A percentile compares a stretch with the other conserved stretches of the same genome.
Evolutionary conservation across 2,329 filamentous ascomycete genomes (phyloP).

Genomic region (Fusarium sp.): DNA sequence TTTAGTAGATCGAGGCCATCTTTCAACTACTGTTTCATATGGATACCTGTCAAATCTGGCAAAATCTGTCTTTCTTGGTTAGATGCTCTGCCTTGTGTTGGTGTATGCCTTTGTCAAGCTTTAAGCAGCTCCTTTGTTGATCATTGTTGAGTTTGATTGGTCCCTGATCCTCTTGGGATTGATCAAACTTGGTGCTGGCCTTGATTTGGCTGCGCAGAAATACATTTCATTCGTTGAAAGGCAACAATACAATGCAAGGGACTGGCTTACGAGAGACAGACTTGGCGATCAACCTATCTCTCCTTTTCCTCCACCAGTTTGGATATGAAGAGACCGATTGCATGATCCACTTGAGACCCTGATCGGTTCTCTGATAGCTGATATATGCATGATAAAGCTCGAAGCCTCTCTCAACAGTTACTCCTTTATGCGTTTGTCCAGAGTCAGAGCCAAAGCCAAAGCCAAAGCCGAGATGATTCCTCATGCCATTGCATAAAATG

Average conservation of each 20-base stretch:
- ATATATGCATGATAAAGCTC: background rate
- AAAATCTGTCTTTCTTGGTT: background rate
- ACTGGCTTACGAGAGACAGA: constrained; percentile 1
- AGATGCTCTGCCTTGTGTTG: constrained; percentile 7
- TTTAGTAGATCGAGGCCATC: constrained; percentile 4
- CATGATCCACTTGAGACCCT: constrained; percentile 8
- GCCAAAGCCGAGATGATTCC: background rate
- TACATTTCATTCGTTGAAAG: background rate
- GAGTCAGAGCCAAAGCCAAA: background rate
- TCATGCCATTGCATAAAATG: constrained; percentile 2
- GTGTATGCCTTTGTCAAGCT: constrained; percentile 10
- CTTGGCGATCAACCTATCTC: constrained; percentile 16
- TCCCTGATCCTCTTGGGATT: background rate
- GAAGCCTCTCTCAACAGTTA: constrained; percentile 1
- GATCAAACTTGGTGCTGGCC: constrained; percentile 24
- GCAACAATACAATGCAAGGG: constrained; percentile 21
- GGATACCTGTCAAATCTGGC: background rate
- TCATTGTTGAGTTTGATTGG: constrained; percentile 29
- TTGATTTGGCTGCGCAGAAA: background rate
- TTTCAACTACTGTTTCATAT: background rate
- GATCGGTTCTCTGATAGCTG: background rate
- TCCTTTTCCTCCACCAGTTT: constrained; percentile 12
- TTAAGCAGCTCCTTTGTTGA: constrained; percentile 19
- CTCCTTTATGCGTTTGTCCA: background rate
- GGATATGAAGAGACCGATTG: constrained; percentile 18